Evolutionary conservation across 2,329 filamentous ascomycete species (phyloP).

Genomic region (Pseudocercospora pini-densiflorae): DNA sequence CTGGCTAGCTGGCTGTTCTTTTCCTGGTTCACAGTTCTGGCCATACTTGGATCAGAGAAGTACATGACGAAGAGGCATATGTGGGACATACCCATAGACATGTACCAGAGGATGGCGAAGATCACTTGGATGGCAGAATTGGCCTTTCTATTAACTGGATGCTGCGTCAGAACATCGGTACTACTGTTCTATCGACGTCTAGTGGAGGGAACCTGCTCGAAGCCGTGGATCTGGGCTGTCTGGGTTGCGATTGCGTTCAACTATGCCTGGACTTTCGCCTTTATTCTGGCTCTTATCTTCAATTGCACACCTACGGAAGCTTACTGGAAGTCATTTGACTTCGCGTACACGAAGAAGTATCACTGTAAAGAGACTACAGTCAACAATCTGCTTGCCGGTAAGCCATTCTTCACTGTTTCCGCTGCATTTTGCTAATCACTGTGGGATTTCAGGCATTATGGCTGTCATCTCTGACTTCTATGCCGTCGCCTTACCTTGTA

Average conservation of each 20-base stretch:
- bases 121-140: conserved; percentile 41
- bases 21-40: conserved; percentile 30
- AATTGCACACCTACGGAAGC: conserved; percentile 46
- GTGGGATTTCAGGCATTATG: conserved; percentile 34
- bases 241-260: conserved; percentile 44
- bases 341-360: conserved; percentile 38
- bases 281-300: conserved; percentile 41
- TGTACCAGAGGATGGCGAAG: conserved; percentile 32
- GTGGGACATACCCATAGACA: conserved; percentile 39
- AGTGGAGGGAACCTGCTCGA: conserved; percentile 40
- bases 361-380: conserved; percentile 45
- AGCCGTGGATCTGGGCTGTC: conserved; percentile 38
- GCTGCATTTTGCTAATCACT: neutral
- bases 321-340: conserved; percentile 46
- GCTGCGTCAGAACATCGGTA: conserved; percentile 43
- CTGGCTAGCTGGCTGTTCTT: conserved; percentile 29
- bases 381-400: conserved; percentile 43
- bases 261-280: conserved; percentile 44
- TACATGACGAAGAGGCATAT: conserved; percentile 42
- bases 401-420: neutral
- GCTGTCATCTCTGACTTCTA: conserved; percentile 47
- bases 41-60: conserved; percentile 30
- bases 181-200: conserved; percentile 50
- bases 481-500: conserved; percentile 46
- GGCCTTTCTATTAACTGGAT: conserved; percentile 39